Conservation (phyloP, 2,329 filamentous ascomycete genomes). For the Penicillium sclerotigenum region DNA sequence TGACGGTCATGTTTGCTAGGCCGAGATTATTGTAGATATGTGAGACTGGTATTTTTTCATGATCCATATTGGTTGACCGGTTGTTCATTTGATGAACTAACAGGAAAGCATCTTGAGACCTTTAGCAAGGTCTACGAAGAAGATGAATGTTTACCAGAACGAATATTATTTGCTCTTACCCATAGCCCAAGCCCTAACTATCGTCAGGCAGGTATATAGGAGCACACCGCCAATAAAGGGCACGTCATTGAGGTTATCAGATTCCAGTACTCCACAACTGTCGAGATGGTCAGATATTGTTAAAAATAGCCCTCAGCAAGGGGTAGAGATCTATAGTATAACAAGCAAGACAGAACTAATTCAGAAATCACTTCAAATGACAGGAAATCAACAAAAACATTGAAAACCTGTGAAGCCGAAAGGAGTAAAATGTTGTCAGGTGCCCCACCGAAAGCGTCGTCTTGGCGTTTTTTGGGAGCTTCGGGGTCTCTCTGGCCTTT, state of each 20-base stretch:
- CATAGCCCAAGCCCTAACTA: not conserved
- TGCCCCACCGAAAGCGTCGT: slow-evolving; percentile 25
- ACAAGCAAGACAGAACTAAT: no score
- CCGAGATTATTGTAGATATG: no score
- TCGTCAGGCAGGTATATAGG: not conserved
- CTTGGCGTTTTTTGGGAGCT: slow-evolving; percentile 22
- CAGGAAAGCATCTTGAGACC: slow-evolving; percentile 4
- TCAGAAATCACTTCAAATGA: not conserved
- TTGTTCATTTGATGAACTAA: slow-evolving; percentile 10
- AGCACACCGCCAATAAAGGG: not conserved
- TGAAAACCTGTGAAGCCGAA: not conserved
- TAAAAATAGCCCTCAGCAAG: not conserved
- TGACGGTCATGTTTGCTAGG: no score
- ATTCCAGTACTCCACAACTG: not conserved
- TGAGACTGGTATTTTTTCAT: no score
- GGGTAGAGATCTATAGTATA: not conserved
- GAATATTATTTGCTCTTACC: not conserved
- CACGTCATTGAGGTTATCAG: not conserved
- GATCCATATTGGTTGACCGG: slow-evolving; percentile 28
- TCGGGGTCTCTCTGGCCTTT: slow-evolving; percentile 5
- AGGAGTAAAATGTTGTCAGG: slow-evolving; percentile 20
- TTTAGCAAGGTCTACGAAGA: slow-evolving; percentile 14
- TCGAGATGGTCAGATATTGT: not conserved
- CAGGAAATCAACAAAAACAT: not conserved
- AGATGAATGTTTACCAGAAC: no score